phyloP scores from a whole-genome alignment of 164 flowering plant species.

The Protea cynaroides region DNA sequence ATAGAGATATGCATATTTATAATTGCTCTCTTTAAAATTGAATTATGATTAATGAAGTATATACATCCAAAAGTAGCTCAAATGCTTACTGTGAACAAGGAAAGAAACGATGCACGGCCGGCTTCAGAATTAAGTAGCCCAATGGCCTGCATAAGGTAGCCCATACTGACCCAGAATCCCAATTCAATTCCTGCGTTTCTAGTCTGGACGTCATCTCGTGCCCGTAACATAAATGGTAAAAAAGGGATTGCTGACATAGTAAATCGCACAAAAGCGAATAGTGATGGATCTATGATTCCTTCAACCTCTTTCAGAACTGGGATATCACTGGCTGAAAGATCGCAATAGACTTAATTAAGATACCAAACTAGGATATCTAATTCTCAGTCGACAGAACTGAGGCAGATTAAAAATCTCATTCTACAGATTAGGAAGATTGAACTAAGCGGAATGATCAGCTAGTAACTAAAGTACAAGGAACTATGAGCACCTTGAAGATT shows the following conservation, averaged over 20 bases:
- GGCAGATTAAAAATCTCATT: too few species aligned
- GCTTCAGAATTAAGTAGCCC: slow-evolving; percentile 83
- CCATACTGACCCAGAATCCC: slow-evolving; percentile 89
- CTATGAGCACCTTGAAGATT: background rate
- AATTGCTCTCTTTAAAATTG: background rate
- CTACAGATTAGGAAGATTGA: background rate
- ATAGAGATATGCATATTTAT: background rate
- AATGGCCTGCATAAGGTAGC: slow-evolving; percentile 73
- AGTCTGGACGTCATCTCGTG: slow-evolving; percentile 43
- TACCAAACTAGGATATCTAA: background rate
- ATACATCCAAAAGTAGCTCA: background rate
- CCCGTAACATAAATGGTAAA: slow-evolving; percentile 51
- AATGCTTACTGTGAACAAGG: slow-evolving; percentile 65
- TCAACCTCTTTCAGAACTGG: slow-evolving; percentile 80
- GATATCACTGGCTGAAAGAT: slow-evolving; percentile 67
- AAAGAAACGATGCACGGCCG: slow-evolving; percentile 81
- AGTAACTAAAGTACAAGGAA: background rate
- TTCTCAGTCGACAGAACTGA: too few species aligned
- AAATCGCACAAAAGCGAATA: slow-evolving; percentile 67
- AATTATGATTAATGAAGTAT: slow-evolving; percentile 1
- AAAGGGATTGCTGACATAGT: slow-evolving; percentile 67
- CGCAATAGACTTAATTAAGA: slow-evolving; percentile 1
- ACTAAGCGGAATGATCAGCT: too few species aligned
- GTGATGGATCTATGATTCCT: slow-evolving; percentile 61
- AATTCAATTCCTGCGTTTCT: slow-evolving; percentile 75